Conservation (phyloP, 169 alveolate species). For the Eimeria falciformis region DNA sequence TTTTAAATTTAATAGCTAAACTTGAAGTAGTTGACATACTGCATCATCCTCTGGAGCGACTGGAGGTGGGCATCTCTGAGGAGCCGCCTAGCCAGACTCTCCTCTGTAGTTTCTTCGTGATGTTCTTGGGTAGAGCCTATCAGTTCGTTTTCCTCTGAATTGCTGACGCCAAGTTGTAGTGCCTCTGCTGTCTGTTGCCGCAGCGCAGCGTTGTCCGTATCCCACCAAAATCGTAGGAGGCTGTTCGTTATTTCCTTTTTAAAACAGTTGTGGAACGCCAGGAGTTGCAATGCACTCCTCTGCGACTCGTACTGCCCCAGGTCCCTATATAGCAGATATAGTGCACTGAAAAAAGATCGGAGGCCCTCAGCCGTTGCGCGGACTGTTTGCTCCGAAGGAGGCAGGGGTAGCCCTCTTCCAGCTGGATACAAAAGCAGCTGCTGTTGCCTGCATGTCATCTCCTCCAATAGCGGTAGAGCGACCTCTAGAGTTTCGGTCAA, state of each 20-base stretch:
- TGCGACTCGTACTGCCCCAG: neutral
- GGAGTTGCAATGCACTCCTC: neutral
- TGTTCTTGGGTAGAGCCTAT: too few species aligned
- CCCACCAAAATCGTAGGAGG: too few species aligned
- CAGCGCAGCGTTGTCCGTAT: too few species aligned
- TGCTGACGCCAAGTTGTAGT: too few species aligned
- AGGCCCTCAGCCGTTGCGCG: neutral
- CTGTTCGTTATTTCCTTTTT: neutral
- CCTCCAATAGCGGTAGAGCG: slow-evolving; percentile 30
- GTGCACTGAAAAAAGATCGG: neutral
- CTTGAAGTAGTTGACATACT: neutral
- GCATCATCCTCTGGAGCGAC: slow-evolving; percentile 42
- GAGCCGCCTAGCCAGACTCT: neutral
- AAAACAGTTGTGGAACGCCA: neutral
- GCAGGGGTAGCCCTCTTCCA: neutral
- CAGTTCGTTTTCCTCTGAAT: too few species aligned
- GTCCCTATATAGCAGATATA: slow-evolving; percentile 13
- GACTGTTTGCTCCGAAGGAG: too few species aligned
- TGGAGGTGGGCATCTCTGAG: neutral
- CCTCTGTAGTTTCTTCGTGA: too few species aligned
- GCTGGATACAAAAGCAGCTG: neutral
- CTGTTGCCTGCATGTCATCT: slow-evolving; percentile 36
- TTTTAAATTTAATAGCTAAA: too few species aligned
- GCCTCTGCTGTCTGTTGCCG: too few species aligned
- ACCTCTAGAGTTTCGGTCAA: neutral